Evolutionary conservation across 2,329 filamentous ascomycete genomes (phyloP).

Genomic region (Phoma sp.): DNA sequence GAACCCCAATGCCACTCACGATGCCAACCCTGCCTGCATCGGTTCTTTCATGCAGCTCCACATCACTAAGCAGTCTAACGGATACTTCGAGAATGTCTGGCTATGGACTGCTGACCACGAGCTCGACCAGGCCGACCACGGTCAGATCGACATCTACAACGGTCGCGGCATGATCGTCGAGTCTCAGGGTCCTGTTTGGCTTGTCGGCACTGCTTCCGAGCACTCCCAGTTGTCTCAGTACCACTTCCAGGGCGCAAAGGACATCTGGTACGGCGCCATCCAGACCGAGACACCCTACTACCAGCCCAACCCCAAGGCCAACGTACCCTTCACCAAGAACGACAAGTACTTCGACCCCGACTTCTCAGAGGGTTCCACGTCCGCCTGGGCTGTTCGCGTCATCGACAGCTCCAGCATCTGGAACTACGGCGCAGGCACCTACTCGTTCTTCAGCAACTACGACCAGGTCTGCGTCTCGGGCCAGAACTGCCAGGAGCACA

Average conservation of each 20-base stretch:
- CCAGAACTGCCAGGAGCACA: conserved; percentile 60
- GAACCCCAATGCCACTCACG: conserved; percentile 68
- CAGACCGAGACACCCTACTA: conserved; percentile 77
- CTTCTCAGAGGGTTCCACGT: conserved; percentile 47
- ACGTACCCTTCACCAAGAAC: conserved; percentile 62
- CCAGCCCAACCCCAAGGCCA: conserved; percentile 68
- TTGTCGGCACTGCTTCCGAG: conserved; percentile 71
- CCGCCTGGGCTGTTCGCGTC: conserved; percentile 56
- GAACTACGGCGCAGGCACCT: conserved; percentile 60
- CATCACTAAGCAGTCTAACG: conserved; percentile 62
- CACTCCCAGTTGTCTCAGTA: conserved; percentile 76
- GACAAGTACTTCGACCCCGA: conserved; percentile 52
- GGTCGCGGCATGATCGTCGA: conserved; percentile 84
- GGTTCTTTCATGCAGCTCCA: conserved; percentile 72
- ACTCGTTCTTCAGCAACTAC: conserved; percentile 67
- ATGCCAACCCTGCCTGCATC: conserved; percentile 70
- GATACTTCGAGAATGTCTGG: conserved; percentile 89
- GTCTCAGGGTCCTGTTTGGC: conserved; percentile 77
- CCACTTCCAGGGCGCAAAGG: conserved; percentile 64
- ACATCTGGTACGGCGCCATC: conserved; percentile 68
- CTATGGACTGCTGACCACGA: conserved; percentile 92
- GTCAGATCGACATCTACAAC: conserved; percentile 84
- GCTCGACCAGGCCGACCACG: conserved; percentile 75
- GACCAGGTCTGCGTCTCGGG: conserved; percentile 55
- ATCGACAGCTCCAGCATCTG: conserved; percentile 50